phyloP scores from a whole-genome alignment of 139 green algal genomes.

The Picochlorum sp. region DNA sequence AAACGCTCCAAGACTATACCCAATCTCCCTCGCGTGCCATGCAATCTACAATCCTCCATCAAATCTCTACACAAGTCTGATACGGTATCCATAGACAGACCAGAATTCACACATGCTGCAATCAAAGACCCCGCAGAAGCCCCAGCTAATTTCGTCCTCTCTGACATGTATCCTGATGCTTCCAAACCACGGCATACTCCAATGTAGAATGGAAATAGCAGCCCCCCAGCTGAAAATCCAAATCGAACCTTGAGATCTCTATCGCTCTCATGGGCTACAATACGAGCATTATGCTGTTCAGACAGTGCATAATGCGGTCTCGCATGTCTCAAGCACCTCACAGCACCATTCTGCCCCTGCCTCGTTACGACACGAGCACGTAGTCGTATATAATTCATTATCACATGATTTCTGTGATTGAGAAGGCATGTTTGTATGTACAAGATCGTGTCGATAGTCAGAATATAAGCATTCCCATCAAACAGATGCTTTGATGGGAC shows the following conservation, averaged over 20 bases:
- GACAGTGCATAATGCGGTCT: too few relatives aligned
- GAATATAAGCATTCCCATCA: too few relatives aligned
- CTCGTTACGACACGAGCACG: too few relatives aligned
- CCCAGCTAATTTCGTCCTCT: constrained; percentile 45
- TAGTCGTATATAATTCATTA: too few relatives aligned
- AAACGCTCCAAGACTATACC: constrained; percentile 28
- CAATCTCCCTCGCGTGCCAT: constrained; percentile 47
- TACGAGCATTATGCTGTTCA: too few relatives aligned
- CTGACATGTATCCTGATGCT: constrained; percentile 40
- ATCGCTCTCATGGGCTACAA: too few relatives aligned
- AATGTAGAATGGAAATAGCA: constrained; percentile 65
- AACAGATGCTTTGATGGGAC: too few relatives aligned
- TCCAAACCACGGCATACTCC: constrained; percentile 33
- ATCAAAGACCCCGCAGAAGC: constrained; percentile 67
- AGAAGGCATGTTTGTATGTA: too few relatives aligned
- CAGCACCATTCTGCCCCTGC: too few relatives aligned
- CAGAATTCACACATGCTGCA: constrained; percentile 51
- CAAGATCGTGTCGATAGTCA: too few relatives aligned
- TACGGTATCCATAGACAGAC: constrained; percentile 35
- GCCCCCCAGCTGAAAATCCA: constrained; percentile 34
- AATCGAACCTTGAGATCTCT: constrained; percentile 13
- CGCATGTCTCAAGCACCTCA: too few relatives aligned
- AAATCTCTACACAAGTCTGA: constrained; percentile 34
- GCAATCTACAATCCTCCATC: constrained; percentile 31
- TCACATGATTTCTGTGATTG: too few relatives aligned